Evolutionary conservation across 768 basidiomycete genomes (phyloP), one percentile per base, ranked within the genome.

Genomic region (Rossbeevera mucosa): DNA sequence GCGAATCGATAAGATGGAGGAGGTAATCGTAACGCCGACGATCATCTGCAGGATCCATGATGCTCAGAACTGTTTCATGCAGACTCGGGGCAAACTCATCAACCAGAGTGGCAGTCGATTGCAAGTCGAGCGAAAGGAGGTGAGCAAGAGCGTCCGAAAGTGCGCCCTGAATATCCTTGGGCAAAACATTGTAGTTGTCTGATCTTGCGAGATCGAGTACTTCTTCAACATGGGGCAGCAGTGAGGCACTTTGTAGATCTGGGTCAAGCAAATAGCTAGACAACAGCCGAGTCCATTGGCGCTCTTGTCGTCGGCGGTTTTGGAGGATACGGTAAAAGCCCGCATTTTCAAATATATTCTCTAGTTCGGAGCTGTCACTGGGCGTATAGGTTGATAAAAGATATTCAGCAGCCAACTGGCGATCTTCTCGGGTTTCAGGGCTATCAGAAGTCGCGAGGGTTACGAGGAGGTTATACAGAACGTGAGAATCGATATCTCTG

Each of bases 401-500:
- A 66, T 86, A 96, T 71, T 99, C 96, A 7, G 86, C 84, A 0
- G 96, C 96, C 6, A 99, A 78, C 63, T 99, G 93, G 13, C 96
- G 84, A 69, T 98, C 96, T 64, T 98, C 95, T 22, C 86, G 79
- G 0, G 91, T 96, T 62, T 79, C 81, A 14, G 73, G 69, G 65
- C 95, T 91, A 0, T 74, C 64, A 64, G 94, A 91, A 53, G 80
- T 75, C 1, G 91, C 82, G 12, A 99, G 83, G 6, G 80, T 80
- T 52, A 88, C 75, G 45, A 99, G 80, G 60, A 97, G 82, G 36
- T 72, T 76, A 60, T 93, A 86, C 16, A 94, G 75, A 4, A 80
- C 74, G 54, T 79, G 84, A 1, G 86, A 80, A 0, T 85, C 71
- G 38, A 93, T 74, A 45, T 55, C 61, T 38, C 58, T 44, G 29